Percentiles rank a stretch among this genome's conserved stretches.
phyloP scores from a whole-genome alignment of 2,329 filamentous ascomycete species.

The Fusarium armeniacum region DNA sequence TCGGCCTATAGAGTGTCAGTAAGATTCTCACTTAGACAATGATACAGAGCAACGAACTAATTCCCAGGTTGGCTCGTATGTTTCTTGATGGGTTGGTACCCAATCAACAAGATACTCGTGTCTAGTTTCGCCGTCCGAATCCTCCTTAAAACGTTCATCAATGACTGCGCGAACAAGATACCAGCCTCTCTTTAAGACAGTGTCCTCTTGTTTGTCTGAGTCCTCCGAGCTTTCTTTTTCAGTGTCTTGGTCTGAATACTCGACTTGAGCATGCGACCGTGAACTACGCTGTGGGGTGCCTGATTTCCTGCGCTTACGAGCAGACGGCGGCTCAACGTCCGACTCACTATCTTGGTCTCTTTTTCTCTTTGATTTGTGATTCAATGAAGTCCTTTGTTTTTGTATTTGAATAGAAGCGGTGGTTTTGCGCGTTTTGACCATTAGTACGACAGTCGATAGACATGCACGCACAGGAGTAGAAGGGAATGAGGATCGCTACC shows the following conservation, averaged over 20 bases:
- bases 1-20: slow-evolving; percentile 3
- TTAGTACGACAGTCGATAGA: slow-evolving; percentile 48
- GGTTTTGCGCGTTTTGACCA: slow-evolving; percentile 51
- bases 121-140: slow-evolving; percentile 34
- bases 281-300: not conserved
- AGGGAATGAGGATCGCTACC: slow-evolving; percentile 17
- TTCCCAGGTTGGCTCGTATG: slow-evolving; percentile 55
- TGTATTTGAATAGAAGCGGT: slow-evolving; percentile 39
- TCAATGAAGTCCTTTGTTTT: slow-evolving; percentile 39
- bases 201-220: not conserved
- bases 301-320: slow-evolving; percentile 23
- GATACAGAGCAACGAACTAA: slow-evolving; percentile 24
- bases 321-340: slow-evolving; percentile 10
- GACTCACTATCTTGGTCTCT: slow-evolving; percentile 9
- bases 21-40: slow-evolving; percentile 7
- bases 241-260: not conserved
- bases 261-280: not conserved
- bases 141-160: slow-evolving; percentile 47
- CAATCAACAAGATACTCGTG: slow-evolving; percentile 58
- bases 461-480: slow-evolving; percentile 21
- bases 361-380: slow-evolving; percentile 36
- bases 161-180: slow-evolving; percentile 55
- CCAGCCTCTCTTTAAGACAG: slow-evolving; percentile 46
- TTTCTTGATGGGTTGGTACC: slow-evolving; percentile 54
- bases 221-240: not conserved